Evolutionary conservation across 2,329 filamentous ascomycete species (phyloP), one percentile per base, ranked within the genome.

Genomic region (Calonectria hawksworthii): DNA sequence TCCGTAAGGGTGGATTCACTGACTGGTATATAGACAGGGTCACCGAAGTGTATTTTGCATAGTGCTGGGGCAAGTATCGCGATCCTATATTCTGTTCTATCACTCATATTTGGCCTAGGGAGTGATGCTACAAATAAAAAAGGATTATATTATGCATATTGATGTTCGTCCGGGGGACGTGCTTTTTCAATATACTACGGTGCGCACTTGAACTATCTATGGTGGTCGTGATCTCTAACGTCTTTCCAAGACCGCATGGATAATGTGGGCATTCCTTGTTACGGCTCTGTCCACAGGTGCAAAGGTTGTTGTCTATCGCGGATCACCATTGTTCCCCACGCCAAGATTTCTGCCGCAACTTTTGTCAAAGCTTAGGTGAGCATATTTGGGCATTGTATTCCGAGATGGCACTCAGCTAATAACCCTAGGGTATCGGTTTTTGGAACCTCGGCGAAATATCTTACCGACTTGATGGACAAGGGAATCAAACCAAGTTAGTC

Each of bases 251-350:
- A 70, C 66, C 3, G 59, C 41, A 16, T 73, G 71, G 71, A 69
- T 73, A 23, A 73, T 73, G 71, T 73, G 66, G 68, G 68, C 68
- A 47, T 64, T 70, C 21, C 26, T 73, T 18, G 54, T 69, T 11
- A 52, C 30, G 7, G 38, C 56, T 8, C 21, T 73, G 5, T 41
- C 47, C 23, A 69, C 32, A 2, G 71, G 66, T 11, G 56, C 56
- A 14, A 65, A 65, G 65, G n/a, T 69, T 3, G 66, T 73, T 0
- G 56, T 73, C 4, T 65, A 54, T 23, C 30, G 36, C 10, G 71
- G 71, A 2, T 73, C 71, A 8, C 71, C 71, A 5, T 30, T 73
- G 21, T 65, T 56, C 9, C 71, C 71, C 14, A 30, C 51, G 4
- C 14, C 51, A 8, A 68, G 54, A 9, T 50, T 64, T 38, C 34